Percentiles rank a stretch among this genome's conserved stretches.
phyloP scores from a whole-genome alignment of 345 rosid genomes.

The Ceriops zippeliana region DNA sequence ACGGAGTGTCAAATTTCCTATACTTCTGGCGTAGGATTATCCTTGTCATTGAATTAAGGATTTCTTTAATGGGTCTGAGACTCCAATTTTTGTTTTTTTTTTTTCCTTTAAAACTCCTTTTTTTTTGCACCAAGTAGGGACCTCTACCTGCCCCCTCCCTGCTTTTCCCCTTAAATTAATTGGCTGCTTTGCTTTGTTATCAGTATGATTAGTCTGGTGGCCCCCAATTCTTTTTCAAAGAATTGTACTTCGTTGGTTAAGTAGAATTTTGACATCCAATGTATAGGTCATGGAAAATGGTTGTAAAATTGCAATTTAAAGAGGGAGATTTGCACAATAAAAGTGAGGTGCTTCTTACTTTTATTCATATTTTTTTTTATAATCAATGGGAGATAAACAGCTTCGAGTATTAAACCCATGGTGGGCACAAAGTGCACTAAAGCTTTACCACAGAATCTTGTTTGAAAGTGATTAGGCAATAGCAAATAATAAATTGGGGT shows the following conservation, averaged over 20 bases:
- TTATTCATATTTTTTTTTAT: no score
- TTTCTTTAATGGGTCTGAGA: no score
- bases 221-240: conserved; percentile 49
- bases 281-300: conserved; percentile 11
- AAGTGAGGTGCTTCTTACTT: neutral
- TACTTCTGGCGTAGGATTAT: conserved; percentile 47
- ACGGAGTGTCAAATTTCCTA: conserved; percentile 23
- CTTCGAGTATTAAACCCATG: conserved; percentile 7
- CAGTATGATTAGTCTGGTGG: conserved; percentile 33
- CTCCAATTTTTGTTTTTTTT: no score
- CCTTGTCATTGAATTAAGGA: conserved; percentile 19
- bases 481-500: conserved; percentile 8
- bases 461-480: conserved; percentile 20
- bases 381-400: neutral
- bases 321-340: conserved; percentile 6
- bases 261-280: conserved; percentile 26
- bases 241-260: conserved; percentile 25
- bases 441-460: conserved; percentile 35
- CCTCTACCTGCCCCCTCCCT: no score
- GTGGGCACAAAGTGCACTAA: conserved; percentile 25
- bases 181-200: conserved; percentile 15
- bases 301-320: conserved; percentile 17
- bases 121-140: no score
- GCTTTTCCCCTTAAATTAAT: neutral
- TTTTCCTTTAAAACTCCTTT: no score